Percentiles rank a stretch among this genome's conserved stretches.
Conservation (phyloP, 202 grass and related monocot species). For the Tripidium arundinaceum region DNA sequence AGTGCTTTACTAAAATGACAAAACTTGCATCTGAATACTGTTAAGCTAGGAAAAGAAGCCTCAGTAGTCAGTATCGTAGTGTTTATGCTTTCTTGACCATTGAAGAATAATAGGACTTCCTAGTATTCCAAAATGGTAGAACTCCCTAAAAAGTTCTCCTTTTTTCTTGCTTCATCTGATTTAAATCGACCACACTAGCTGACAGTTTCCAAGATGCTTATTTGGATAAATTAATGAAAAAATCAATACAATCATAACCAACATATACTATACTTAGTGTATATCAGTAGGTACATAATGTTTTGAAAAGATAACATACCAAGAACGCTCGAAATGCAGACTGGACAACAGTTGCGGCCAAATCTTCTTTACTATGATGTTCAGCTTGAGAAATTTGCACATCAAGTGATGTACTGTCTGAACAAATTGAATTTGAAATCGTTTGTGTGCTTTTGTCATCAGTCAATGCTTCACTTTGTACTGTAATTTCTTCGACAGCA, state of each 20-base stretch:
- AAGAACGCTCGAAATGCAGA: constrained; percentile 93
- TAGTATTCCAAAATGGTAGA: neutral
- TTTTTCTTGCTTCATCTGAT: constrained; percentile 21
- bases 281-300: neutral
- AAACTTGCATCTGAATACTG: constrained; percentile 6
- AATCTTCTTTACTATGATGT: constrained; percentile 39
- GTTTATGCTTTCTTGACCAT: constrained; percentile 4
- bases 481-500: constrained; percentile 41
- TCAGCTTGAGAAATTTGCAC: constrained; percentile 42
- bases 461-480: constrained; percentile 36
- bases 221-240: neutral
- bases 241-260: neutral
- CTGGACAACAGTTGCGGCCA: constrained; percentile 82
- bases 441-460: constrained; percentile 30
- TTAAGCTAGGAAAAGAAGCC: constrained; percentile 24
- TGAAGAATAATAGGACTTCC: constrained; percentile 19
- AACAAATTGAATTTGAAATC: constrained; percentile 45
- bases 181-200: neutral
- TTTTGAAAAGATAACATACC: constrained; percentile 49
- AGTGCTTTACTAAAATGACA: constrained; percentile 1
- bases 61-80: neutral
- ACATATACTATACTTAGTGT: neutral
- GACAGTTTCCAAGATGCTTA: constrained; percentile 2
- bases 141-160: neutral
- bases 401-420: constrained; percentile 37